Percentiles rank a stretch among this genome's conserved stretches.
Evolutionary conservation across 805 yeast genomes (phyloP).

Genomic region (Lipomyces starkeyi): DNA sequence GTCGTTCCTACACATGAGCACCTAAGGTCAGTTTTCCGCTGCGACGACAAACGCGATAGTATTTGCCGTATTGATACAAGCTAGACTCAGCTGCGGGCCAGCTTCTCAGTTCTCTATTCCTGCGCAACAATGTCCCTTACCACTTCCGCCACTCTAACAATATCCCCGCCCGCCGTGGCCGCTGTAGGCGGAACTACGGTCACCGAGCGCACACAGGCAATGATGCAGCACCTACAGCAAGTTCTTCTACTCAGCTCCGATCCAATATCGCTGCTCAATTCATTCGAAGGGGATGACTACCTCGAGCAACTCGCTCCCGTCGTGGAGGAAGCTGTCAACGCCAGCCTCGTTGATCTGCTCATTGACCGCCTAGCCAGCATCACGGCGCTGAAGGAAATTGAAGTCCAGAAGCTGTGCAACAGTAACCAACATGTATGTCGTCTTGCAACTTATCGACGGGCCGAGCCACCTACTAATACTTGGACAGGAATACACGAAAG

Average conservation of each 20-base stretch:
- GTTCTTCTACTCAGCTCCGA: constrained; percentile 38
- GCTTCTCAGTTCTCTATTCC: background rate
- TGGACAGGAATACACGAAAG: constrained; percentile 47
- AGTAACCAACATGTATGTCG: constrained; percentile 55
- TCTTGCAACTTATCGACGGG: background rate
- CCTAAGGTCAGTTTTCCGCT: background rate
- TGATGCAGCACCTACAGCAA: constrained; percentile 36
- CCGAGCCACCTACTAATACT: background rate
- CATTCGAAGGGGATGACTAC: constrained; percentile 58
- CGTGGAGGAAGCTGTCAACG: constrained; percentile 64
- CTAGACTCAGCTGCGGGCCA: background rate
- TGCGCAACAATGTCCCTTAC: constrained; percentile 8
- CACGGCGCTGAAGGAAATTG: constrained; percentile 65
- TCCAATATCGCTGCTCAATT: constrained; percentile 35
- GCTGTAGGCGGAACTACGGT: background rate
- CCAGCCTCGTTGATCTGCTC: constrained; percentile 61
- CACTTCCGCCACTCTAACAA: constrained; percentile 7
- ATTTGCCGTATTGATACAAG: background rate
- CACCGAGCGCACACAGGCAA: constrained; percentile 17
- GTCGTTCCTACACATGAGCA: background rate
- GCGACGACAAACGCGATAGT: background rate
- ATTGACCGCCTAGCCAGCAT: constrained; percentile 61
- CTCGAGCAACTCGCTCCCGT: constrained; percentile 81
- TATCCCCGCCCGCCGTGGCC: constrained; percentile 12
- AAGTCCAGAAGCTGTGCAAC: constrained; percentile 66